Evolutionary conservation across 2,329 filamentous ascomycete species (phyloP).

Genomic region (Xylariomycetidae sp.): DNA sequence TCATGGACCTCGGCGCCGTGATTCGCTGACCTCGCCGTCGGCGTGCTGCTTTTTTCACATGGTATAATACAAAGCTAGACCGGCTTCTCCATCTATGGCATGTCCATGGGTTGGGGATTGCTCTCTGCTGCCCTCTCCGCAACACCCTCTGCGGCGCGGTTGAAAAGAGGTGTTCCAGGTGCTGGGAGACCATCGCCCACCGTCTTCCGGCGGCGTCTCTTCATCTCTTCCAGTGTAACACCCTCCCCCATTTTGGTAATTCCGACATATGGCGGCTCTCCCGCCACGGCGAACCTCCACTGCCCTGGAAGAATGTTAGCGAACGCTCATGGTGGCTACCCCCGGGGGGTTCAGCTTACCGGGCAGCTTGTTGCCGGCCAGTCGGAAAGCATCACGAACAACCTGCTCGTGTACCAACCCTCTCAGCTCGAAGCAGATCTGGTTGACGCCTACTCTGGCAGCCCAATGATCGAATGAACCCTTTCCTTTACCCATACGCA

Average conservation of each 20-base stretch:
- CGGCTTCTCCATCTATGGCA: too few relatives aligned
- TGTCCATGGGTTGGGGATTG: too few relatives aligned
- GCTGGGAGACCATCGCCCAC: too few relatives aligned
- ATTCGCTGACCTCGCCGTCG: too few relatives aligned
- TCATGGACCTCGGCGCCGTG: too few relatives aligned
- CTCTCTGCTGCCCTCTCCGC: too few relatives aligned
- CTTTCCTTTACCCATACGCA: constrained; percentile 99
- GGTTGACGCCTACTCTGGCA: constrained; percentile 79
- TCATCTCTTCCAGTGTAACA: constrained; percentile 75
- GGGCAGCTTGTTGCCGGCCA: constrained; percentile 92
- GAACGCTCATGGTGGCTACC: not conserved
- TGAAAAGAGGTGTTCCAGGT: constrained; percentile 14
- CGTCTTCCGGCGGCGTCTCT: constrained; percentile 67
- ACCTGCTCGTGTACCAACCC: constrained; percentile 93
- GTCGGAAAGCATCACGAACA: constrained; percentile 83
- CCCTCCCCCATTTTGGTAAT: constrained; percentile 82
- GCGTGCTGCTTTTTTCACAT: too few relatives aligned
- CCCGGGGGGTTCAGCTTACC: constrained; percentile 48
- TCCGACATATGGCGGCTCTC: constrained; percentile 83
- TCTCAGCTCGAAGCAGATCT: constrained; percentile 87
- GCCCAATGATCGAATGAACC: constrained; percentile 97
- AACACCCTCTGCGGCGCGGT: too few relatives aligned
- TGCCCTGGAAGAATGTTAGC: constrained; percentile 44
- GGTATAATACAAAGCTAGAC: too few relatives aligned
- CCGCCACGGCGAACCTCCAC: constrained; percentile 93